Base-by-base conservation (phyloP, 805 yeast species). In the Hanseniaspora meyeri region DNA sequence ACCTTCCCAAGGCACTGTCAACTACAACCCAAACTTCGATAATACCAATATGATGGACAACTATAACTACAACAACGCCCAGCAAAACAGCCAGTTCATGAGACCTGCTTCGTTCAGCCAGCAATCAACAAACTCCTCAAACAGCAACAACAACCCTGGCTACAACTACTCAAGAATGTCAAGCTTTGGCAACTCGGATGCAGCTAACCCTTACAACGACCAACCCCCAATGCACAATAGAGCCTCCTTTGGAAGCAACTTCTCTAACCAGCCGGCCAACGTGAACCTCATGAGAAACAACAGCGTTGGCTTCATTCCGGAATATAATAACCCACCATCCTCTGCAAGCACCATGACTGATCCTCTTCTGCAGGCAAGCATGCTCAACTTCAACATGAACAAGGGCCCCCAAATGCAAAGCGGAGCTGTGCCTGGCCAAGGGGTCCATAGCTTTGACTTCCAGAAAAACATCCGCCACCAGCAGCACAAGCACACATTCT, bases 211-310 rank as follows among this genome's bases (percentile, higher is more conserved):
- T 3, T 43, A 40, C 36, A 45, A n/a, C 19, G 55, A 51, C 3
- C 45, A 36, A 20, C 31, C 27, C 10, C 38, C 48, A 43, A 34
- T 39, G 19, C 34, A 43, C 31, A 43, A 39, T 20, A 51, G 55
- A 51, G 31, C 50, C n/a, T 51, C 55, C 31, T 51, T 43, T 45
- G 49, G 55, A 4, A 51, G 49, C 19, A 29, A 40, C 36, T 51
- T 36, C 29, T 45, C 49, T 10, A 51, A 36, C 10, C 45, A 42
- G 19, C 32, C 27, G 12, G 14, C 31, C 14, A 42, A 42, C 24
- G n/a, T 20, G 8, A 42, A 42, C 31, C 24, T 19, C 20, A 20
- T 46, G 11, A 46, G 49, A 46, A 32, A 46, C 39, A 46, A 46
- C 36, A 46, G 49, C 7, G 20, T 37, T 14, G 27, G 24, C n/a